Evolutionary conservation across 2,329 filamentous ascomycete genomes (phyloP), one percentile per base, ranked within the genome.

Genomic region (Huntiella moniliformis): DNA sequence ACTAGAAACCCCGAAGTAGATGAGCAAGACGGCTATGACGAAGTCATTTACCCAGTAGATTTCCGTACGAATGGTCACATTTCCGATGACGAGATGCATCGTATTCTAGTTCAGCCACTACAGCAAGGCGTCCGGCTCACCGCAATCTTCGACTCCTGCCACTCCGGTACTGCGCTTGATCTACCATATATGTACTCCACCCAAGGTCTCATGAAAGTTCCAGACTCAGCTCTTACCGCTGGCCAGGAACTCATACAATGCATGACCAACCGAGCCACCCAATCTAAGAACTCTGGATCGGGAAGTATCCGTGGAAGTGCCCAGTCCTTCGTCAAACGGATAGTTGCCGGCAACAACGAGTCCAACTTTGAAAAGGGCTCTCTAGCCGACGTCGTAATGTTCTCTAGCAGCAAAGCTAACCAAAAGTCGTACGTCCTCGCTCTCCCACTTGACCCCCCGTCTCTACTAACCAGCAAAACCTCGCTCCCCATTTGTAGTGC

Each of bases 301-400:
- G 43, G 43, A 5, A 43, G 33, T 5, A 67, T 67, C 51, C 63
- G 66, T 50, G 86, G 87, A 54, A 86, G 45, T 6, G 34, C 96
- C 60, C 70, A 94, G 52, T 74, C 79, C 51, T 34, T 43, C 13
- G 13, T 46, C n/a, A 49, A 49, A 17, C 43, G 47, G 12, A 77
- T 85, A 53, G 86, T 94, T 62, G 77, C 85, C 48, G 22, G 22
- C 7, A 28, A 3, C 22, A 33, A n/a, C 5, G 39, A 12, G 5
- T 5, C 28, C 22, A 83, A 71, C 51, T 76, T 96, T 56, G 95
- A 88, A 37, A 95, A 94, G 70, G 95, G 88, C 8, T 91, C 82
- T 41, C 82, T 87, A 1, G 91, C 91, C 38, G 91, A 96, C 61
- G 88, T 98, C 38, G 73, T 96, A 59, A 95, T 96, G 85, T 91